Evolutionary conservation across 345 rosid species (phyloP), one percentile per base, ranked within the genome.

Genomic region (Sisymbrium irio): DNA sequence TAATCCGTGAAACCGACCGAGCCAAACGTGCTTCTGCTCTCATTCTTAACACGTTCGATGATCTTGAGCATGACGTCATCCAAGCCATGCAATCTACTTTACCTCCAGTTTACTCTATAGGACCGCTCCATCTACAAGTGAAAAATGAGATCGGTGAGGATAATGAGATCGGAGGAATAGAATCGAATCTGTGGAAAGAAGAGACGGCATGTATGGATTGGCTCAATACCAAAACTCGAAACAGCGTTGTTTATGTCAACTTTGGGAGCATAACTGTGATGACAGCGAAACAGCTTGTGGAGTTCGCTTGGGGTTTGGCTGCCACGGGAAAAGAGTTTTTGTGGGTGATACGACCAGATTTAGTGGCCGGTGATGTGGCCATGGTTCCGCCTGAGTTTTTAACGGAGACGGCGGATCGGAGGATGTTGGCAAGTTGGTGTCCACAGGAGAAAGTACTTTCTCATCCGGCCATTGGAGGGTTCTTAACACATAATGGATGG

Each of bases 401-500:
- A 44, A 49, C 20, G 1, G 82, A 79, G 61, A 88, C 83, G 2
- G 66, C 25, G 32, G 85, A 58, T 2, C 67, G 90, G 25, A 74
- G 87, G 4, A 13, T 80, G 10, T 1, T 88, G 14, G 67, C 82
- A 9, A 79, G 69, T 40, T 88, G 93, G 90, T 86, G 90, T 57
- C 84, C 89, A 1, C 93, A 88, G 15, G 86, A 83, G 62, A 57
- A 77, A 66, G 86, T 88, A 6, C 73, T 88, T 4, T 63, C 47
- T 18, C 90, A 88, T 65, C 83, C 82, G 7, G 65, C 89, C 0
- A 9, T 81, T 0, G 89, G 89, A 3, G 90, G 86, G 22, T 83
- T 88, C 72, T 75, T 88, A 41, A 86, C 87, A 0, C 93, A 88
- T 12, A 55, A 77, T 6, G 90, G 93, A 6, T 88, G 93, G 93